These are phyloP conservation scores for Cercospora zeina DNA, from an alignment of 2,329 filamentous ascomycete genomes.

Conservation along the genomic window DNA sequence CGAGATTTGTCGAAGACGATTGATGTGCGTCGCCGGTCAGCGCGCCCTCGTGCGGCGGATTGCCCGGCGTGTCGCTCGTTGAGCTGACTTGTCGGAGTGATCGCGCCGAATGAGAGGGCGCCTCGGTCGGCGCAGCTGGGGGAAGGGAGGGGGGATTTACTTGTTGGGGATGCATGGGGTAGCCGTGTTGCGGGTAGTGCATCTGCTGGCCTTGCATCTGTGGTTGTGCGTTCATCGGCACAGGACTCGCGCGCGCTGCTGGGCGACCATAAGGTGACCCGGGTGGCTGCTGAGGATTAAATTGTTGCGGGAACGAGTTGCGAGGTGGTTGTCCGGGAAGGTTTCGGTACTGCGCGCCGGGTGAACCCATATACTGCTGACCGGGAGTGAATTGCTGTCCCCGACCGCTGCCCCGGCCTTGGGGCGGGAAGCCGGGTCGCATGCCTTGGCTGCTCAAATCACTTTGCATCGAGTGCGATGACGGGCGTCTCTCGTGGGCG, in stretches of 20 bases:
- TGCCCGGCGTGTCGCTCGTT: conserved; percentile 23
- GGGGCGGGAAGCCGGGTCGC: conserved; percentile 44
- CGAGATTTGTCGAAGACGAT: conserved; percentile 4
- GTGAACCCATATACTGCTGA: conserved; percentile 56
- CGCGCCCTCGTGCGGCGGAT: conserved; percentile 22
- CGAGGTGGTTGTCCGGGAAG: conserved; percentile 54
- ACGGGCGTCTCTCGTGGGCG: conserved; percentile 82
- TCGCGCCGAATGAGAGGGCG: conserved; percentile 26
- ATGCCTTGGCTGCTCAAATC: conserved; percentile 65
- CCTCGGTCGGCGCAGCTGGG: conserved; percentile 18
- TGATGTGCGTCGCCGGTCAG: conserved; percentile 3
- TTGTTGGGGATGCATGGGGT: conserved; percentile 58
- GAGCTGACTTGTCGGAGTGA: conserved; percentile 23
- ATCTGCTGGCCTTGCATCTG: conserved; percentile 65
- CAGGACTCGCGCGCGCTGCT: conserved; percentile 60
- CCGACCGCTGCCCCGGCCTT: conserved; percentile 55
- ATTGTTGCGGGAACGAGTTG: conserved; percentile 40
- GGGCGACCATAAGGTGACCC: conserved; percentile 43
- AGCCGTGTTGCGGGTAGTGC: conserved; percentile 61
- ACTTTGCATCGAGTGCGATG: conserved; percentile 77
- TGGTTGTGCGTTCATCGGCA: conserved; percentile 61
- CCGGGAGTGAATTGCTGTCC: conserved; percentile 47
- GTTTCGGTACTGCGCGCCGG: conserved; percentile 54
- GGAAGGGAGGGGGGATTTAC: conserved; percentile 56
- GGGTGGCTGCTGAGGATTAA: conserved; percentile 32